These are phyloP conservation scores for Rhodotorula babjevae DNA, from an alignment of 768 basidiomycete species.

Conservation along the genomic window DNA sequence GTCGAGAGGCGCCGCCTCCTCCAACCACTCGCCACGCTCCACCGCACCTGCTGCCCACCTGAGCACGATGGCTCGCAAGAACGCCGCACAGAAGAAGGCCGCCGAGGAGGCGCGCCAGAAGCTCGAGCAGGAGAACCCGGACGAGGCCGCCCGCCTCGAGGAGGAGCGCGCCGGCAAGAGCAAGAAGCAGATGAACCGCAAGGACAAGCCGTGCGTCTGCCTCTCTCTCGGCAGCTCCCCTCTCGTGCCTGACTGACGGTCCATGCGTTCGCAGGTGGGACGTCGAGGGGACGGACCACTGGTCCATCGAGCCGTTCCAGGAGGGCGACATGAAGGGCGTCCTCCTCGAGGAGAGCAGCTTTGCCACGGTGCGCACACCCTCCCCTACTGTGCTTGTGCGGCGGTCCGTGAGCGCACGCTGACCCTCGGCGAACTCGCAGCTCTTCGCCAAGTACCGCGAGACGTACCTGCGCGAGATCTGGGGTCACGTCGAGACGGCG, in stretches of 20 bases:
- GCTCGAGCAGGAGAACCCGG: conserved; percentile 28
- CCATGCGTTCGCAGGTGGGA: not conserved
- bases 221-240: not conserved
- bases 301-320: conserved; percentile 81
- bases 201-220: conserved; percentile 77
- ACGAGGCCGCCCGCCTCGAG: conserved; percentile 16
- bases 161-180: conserved; percentile 16
- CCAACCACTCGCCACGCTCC: not conserved
- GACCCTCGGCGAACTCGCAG: not conserved
- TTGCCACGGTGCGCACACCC: conserved; percentile 61
- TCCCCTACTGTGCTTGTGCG: not conserved
- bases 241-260: not conserved
- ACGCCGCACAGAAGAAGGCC: conserved; percentile 30
- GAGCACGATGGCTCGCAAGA: conserved; percentile 37
- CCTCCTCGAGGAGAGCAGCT: conserved; percentile 93
- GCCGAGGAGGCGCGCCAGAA: conserved; percentile 16
- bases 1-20: not conserved
- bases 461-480: conserved; percentile 89
- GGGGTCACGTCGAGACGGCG: conserved; percentile 81
- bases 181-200: conserved; percentile 80
- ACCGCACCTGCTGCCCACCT: not conserved
- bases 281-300: conserved; percentile 47
- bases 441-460: conserved; percentile 98
- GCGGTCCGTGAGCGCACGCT: not conserved
- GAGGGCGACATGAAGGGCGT: conserved; percentile 65